Base-by-base conservation (phyloP, 768 basidiomycete genomes). In the Pleurotus eryngii region DNA sequence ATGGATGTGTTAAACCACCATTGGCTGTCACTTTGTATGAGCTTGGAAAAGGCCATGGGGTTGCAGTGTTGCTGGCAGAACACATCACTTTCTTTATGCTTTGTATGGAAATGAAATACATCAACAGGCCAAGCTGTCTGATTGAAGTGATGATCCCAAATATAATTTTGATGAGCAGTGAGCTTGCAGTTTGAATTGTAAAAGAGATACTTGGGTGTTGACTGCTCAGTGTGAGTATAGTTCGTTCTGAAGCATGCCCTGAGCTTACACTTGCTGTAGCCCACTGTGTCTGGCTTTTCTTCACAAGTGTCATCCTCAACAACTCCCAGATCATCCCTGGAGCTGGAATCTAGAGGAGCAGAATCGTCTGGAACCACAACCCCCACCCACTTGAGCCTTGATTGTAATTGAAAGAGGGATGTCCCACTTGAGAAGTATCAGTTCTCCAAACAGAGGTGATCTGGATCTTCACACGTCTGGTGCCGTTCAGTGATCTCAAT, bases 181-280 rank as follows among this genome's bases (percentile, higher is more conserved):
- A 68, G 56, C 7, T 56, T 47, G 55, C 67, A 72, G 42, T 70
- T 69, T 40, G 65, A 68, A 58, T 71, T 67, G 43, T 57, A 68
- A 37, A 65, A 62, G 15, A 70, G 54, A 35, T 49, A 49, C 3
- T 64, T 62, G 0, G 68, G 68, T 6, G 60, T 59, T 6, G 49
- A 53, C 45, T 61, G 60, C 46, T 68, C 60, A 39, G 68, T 70
- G 57, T 68, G 63, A 4, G 64, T 69, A 12, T 30, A 50, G 5
- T 50, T 50, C 17, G 4, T n/a, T 11, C 17, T 4, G 11, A 48
- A 48, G 15, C 17, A 48, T 1, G 5, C 26, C 3, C 18, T 3
- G 4, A 20, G 8, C 5, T 30, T 30, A 5, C 27, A 6, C 6
- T 30, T 30, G 27, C 5, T 24, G 26, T n/a, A 27, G 9, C 24